A percentile compares a stretch with the other conserved stretches of the same genome.
phyloP scores from a whole-genome alignment of 1,284 basidiomycete genomes.

The Anthracocystis panici-leucophaei region DNA sequence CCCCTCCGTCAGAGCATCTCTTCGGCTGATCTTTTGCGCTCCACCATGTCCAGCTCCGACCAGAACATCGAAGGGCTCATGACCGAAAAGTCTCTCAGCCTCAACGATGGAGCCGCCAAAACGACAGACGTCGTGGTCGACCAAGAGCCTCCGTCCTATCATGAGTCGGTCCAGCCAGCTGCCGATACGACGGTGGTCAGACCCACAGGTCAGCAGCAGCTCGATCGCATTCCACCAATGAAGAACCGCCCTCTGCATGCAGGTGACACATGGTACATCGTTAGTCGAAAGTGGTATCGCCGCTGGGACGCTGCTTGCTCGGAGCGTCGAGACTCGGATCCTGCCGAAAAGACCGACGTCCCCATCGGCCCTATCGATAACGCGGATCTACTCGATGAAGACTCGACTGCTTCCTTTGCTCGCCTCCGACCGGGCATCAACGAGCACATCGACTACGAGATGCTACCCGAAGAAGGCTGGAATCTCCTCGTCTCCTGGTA shows the following conservation, averaged over 20 bases:
- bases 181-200: constrained; percentile 1
- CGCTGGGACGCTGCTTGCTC: constrained; percentile 80
- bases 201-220: constrained; percentile 41
- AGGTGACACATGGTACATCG: constrained; percentile 83
- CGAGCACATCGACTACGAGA: constrained; percentile 83
- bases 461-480: constrained; percentile 82
- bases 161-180: constrained; percentile 18
- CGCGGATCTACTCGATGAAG: constrained; percentile 74
- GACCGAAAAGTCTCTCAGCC: constrained; percentile 46
- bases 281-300: constrained; percentile 79
- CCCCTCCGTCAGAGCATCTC: constrained; percentile 43
- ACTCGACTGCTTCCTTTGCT: constrained; percentile 38
- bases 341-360: constrained; percentile 74
- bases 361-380: constrained; percentile 82
- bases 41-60: constrained; percentile 31
- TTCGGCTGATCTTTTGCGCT: constrained; percentile 20
- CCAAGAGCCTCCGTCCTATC: constrained; percentile 40
- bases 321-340: constrained; percentile 78
- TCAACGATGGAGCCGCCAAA: constrained; percentile 28
- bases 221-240: constrained; percentile 40
- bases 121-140: not conserved
- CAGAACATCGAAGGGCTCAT: constrained; percentile 50
- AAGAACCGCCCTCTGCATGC: constrained; percentile 71
- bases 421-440: constrained; percentile 70
- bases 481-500: constrained; percentile 79